Evolutionary conservation across 352 stramenopile species (phyloP), one percentile per base, ranked within the genome.

Genomic region (Nothophytophthora sp.): DNA sequence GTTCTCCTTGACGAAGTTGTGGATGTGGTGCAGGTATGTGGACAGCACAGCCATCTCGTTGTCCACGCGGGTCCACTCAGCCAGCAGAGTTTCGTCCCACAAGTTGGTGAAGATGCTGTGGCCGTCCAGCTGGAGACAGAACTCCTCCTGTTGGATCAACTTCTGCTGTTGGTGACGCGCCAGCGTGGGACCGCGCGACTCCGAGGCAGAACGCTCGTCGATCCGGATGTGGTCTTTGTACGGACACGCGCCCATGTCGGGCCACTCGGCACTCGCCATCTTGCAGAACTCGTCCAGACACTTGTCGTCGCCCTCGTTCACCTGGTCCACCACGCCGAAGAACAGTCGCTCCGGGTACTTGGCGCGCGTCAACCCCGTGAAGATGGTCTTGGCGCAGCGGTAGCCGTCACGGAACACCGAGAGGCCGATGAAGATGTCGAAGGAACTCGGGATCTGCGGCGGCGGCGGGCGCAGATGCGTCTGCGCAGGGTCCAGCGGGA

Each of bases 1-100:
- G 40, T 83, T 80, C 36, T 70, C 55, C 33, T 70, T 55, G 43
- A 85, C 67, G 52, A 79, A 84, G 53, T 86, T 70, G 57, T 88
- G 61, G 35, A 79, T 74, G 51, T 84, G 67, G 50, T 88, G 77
- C 44, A 86, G 30, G 45, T 87, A 89, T n/a, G 75, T 87, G 5
- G 75, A 67, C 22, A 89, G 59, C 41, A 89, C 63, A 9, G 78
- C 78, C 75, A 87, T 89, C 34, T 89, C 78, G 50, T 89, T 89
- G 41, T 68, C 60, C 11, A 80, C 52, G 9, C 63, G 67, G 47
- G 34, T 74, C 78, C 78, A 89, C 20, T 89, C 75, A 16, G 52
- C 46, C 10, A 89, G 12, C 1, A 89, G 36, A 44, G 76, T 62
- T 13, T 73, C 52, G 38, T 89, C 78, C 78, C 78, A 89, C 10